Percentiles rank a stretch among this genome's conserved stretches.
These are phyloP conservation scores for Blastobotrys mokoenaii DNA, from an alignment of 805 yeast species.

Conservation along the genomic window DNA sequence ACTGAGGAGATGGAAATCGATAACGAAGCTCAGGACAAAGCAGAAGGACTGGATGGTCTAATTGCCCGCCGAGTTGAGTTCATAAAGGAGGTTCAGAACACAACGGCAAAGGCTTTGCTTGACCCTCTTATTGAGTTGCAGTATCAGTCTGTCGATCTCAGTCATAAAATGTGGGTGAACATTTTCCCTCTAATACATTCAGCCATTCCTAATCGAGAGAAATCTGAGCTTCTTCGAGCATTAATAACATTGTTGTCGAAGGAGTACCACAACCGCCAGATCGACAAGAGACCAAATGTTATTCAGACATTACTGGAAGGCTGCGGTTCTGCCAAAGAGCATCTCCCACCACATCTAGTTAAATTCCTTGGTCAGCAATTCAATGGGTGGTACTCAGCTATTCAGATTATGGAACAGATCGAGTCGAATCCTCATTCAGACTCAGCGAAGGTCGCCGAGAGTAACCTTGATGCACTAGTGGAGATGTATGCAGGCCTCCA, in stretches of 20 bases:
- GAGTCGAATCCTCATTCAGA: slow-evolving; percentile 51
- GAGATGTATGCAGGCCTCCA: slow-evolving; percentile 83
- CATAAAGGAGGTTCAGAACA: slow-evolving; percentile 27
- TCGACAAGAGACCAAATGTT: slow-evolving; percentile 78
- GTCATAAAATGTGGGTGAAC: slow-evolving; percentile 74
- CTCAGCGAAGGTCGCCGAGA: slow-evolving; percentile 68
- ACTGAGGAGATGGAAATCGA: slow-evolving; percentile 17
- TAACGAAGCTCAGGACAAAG: slow-evolving; percentile 15
- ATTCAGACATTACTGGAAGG: slow-evolving; percentile 79
- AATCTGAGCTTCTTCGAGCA: slow-evolving; percentile 74
- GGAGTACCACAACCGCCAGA: slow-evolving; percentile 89
- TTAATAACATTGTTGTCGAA: slow-evolving; percentile 73
- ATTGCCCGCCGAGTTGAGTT: slow-evolving; percentile 27
- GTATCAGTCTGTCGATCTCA: slow-evolving; percentile 70
- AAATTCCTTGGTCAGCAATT: slow-evolving; percentile 82
- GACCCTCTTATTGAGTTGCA: slow-evolving; percentile 72
- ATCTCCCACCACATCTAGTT: slow-evolving; percentile 87
- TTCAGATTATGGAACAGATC: slow-evolving; percentile 72
- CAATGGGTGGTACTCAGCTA: slow-evolving; percentile 85
- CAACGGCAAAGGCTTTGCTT: slow-evolving; percentile 53
- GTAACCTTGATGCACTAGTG: slow-evolving; percentile 81
- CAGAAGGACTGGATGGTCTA: slow-evolving; percentile 28
- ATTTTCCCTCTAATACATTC: slow-evolving; percentile 75
- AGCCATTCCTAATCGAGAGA: slow-evolving; percentile 69
- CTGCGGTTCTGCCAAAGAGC: slow-evolving; percentile 59